Conservation (phyloP, 2,329 filamentous ascomycete species). For the Coniochaeta sp. region DNA sequence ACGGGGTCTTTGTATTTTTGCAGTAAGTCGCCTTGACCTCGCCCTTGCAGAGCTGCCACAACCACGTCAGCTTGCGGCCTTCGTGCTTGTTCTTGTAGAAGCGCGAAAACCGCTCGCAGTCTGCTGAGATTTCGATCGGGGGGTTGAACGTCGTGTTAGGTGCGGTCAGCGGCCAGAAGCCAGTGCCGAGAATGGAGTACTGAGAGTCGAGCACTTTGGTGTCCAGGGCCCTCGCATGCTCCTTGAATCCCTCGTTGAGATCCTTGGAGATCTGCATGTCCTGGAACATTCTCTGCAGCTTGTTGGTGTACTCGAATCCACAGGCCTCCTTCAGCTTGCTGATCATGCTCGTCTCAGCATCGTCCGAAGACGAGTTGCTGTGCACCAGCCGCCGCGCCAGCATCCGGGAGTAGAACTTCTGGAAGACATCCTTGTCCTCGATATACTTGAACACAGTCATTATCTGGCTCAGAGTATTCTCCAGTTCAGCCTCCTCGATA, state of each 20-base stretch:
- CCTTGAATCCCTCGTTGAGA: constrained; percentile 82
- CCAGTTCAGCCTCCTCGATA: constrained; percentile 88
- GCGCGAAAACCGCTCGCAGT: constrained; percentile 79
- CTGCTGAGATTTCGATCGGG: constrained; percentile 74
- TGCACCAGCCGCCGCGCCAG: constrained; percentile 90
- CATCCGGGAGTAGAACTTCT: constrained; percentile 98
- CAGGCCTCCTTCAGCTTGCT: constrained; percentile 98
- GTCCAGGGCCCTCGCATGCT: constrained; percentile 58
- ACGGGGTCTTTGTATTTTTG: constrained; percentile 82
- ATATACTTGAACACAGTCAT: constrained; percentile 99
- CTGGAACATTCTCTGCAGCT: constrained; percentile 99
- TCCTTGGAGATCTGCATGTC: constrained; percentile 99
- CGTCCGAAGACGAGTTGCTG: constrained; percentile 89
- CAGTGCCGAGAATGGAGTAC: constrained; percentile 90
- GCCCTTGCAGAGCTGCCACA: constrained; percentile 97
- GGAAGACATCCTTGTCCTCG: constrained; percentile 99
- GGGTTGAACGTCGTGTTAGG: constrained; percentile 85
- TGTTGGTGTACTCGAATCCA: constrained; percentile 98
- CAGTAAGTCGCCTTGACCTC: constrained; percentile 92
- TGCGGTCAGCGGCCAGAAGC: constrained; percentile 90
- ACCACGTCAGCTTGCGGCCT: constrained; percentile 91
- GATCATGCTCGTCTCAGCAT: constrained; percentile 99
- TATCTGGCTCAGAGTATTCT: constrained; percentile 80
- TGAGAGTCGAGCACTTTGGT: constrained; percentile 74
- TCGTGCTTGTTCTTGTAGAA: constrained; percentile 98